phyloP scores from a whole-genome alignment of 345 rosid species.

The Lenwebbia sp. region DNA sequence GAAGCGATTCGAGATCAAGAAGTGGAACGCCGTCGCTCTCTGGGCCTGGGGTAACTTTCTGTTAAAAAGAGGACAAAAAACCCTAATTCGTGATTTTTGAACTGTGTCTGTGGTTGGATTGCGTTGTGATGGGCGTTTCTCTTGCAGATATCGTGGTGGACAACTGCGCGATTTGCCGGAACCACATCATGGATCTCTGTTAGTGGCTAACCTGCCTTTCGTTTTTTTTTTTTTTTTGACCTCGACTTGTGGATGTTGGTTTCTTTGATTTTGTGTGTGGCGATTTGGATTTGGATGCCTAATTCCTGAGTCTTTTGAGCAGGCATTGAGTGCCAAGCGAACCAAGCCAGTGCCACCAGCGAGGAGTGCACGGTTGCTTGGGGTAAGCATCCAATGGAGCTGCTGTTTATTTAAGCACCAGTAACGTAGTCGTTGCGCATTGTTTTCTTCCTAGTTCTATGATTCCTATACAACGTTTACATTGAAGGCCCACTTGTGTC shows the following conservation, averaged over 20 bases:
- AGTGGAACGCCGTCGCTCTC: conserved; percentile 92
- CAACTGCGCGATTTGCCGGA: conserved; percentile 95
- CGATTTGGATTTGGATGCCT: background rate
- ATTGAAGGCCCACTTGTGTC: background rate
- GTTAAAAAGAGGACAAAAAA: background rate
- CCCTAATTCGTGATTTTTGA: conserved; percentile 3
- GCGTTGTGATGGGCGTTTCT: background rate
- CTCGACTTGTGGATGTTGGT: background rate
- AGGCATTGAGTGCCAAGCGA: conserved; percentile 97
- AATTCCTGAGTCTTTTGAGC: background rate
- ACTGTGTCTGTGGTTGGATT: background rate
- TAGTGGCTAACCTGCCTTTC: background rate
- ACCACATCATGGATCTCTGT: conserved; percentile 98
- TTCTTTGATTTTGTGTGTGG: background rate
- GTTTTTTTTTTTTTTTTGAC: background rate
- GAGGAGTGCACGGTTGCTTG: conserved; percentile 99
- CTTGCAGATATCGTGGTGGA: conserved; percentile 84
- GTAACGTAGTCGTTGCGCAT: background rate
- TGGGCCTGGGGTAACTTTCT: conserved; percentile 83
- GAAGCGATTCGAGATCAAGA: conserved; percentile 80
- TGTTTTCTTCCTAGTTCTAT: background rate
- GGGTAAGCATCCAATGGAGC: conserved; percentile 32
- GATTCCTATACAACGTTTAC: background rate
- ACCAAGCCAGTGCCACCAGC: conserved; percentile 87
- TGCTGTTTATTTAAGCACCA: background rate